Evolutionary conservation across 148 eudicot species (phyloP).

Genomic region (Polygonum aviculare): DNA sequence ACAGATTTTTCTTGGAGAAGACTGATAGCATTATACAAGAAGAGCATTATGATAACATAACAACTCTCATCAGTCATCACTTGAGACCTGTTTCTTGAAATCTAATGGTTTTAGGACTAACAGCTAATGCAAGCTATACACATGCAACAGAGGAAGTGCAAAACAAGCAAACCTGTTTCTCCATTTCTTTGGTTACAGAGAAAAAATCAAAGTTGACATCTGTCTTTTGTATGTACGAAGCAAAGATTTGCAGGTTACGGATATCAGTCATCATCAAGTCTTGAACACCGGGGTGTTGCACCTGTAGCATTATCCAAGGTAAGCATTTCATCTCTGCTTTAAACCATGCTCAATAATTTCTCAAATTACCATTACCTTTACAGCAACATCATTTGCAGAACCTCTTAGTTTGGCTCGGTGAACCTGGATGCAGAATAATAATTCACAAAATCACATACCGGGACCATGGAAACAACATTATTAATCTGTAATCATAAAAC

Average conservation of each 20-base stretch:
- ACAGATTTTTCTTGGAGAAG: background rate
- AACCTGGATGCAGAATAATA: conserved; percentile 39
- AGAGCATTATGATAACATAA: background rate
- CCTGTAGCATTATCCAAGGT: conserved; percentile 34
- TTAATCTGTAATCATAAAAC: background rate
- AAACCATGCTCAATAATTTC: background rate
- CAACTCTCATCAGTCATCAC: background rate
- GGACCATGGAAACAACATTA: background rate
- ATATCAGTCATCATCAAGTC: conserved; percentile 96
- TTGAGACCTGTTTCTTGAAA: background rate
- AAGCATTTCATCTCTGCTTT: conserved; percentile 8
- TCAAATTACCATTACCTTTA: conserved; percentile 51
- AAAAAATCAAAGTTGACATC: conserved; percentile 90
- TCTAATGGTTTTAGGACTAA: background rate
- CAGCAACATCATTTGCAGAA: conserved; percentile 54
- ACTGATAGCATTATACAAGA: background rate
- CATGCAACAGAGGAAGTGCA: background rate
- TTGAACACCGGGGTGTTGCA: conserved; percentile 96
- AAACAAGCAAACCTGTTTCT: conserved; percentile 56
- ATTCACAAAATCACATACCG: background rate
- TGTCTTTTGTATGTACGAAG: conserved; percentile 86
- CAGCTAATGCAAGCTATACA: background rate
- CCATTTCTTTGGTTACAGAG: conserved; percentile 92
- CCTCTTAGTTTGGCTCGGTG: conserved; percentile 84
- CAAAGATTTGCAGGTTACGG: conserved; percentile 87